Percentiles rank a stretch among this genome's conserved stretches.
Evolutionary conservation across 2,329 filamentous ascomycete genomes (phyloP).

Genomic region (Fusarium albosuccineum): DNA sequence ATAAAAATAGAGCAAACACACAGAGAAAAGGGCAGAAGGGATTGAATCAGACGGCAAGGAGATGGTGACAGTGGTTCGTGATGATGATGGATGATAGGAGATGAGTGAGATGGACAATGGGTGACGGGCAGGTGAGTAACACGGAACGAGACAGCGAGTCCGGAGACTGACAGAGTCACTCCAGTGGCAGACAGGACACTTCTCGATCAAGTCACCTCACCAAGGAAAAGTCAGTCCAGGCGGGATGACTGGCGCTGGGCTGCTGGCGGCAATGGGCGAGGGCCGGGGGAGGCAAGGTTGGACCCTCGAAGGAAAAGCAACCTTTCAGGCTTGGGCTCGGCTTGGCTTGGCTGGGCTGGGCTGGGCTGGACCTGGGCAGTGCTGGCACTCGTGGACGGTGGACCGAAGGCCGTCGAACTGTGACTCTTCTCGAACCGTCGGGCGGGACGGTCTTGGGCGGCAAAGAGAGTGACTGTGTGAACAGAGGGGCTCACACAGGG

Average conservation of each 20-base stretch:
- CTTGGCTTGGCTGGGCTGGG: conserved; percentile 34
- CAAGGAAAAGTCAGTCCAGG: conserved; percentile 33
- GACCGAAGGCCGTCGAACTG: conserved; percentile 19
- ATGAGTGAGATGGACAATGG: conserved; percentile 24
- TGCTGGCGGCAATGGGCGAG: conserved; percentile 16
- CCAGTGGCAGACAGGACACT: conserved; percentile 38
- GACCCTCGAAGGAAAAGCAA: conserved; percentile 29
- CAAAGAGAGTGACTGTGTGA: conserved; percentile 35
- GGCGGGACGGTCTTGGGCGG: conserved; percentile 23
- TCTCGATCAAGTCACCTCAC: conserved; percentile 42
- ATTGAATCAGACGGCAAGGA: conserved; percentile 31
- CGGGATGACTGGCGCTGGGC: conserved; percentile 24
- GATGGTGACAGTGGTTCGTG: neutral
- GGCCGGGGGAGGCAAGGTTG: conserved; percentile 42
- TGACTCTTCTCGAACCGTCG: conserved; percentile 35
- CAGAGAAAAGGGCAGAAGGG: conserved; percentile 17
- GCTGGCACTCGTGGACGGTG: conserved; percentile 37
- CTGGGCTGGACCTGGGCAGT: conserved; percentile 42
- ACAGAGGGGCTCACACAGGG: conserved; percentile 20
- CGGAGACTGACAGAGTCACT: conserved; percentile 45
- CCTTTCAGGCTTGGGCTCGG: conserved; percentile 43
- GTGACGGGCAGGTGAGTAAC: conserved; percentile 42
- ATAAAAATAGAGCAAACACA: conserved; percentile 27
- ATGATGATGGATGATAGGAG: conserved; percentile 16
- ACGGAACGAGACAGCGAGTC: conserved; percentile 44